Evolutionary conservation across 2,329 filamentous ascomycete species (phyloP).

Genomic region (Tolypocladium amazonense): DNA sequence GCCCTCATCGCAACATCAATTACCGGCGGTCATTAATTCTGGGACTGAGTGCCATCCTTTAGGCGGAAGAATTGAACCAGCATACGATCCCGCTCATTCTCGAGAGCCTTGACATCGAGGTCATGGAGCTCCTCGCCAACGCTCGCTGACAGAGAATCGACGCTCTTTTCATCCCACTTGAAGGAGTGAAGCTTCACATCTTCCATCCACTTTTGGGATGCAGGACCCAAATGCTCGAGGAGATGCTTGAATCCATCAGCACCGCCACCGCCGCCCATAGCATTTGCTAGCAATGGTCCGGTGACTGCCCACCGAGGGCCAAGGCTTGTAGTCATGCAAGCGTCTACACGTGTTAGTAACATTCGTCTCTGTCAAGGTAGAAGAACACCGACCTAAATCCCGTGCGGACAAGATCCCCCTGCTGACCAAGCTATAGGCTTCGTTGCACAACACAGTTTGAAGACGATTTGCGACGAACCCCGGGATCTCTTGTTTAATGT

Average conservation of each 20-base stretch:
- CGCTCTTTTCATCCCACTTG: no score
- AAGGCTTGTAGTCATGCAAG: constrained; percentile 4
- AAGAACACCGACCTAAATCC: constrained; percentile 5
- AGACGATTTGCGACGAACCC: constrained; percentile 35
- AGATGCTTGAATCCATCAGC: constrained; percentile 8
- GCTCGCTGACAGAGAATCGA: no score
- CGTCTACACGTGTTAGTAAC: constrained; percentile 4
- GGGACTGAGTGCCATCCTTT: no score
- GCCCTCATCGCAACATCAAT: no score
- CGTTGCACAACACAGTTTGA: constrained; percentile 21
- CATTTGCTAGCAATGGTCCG: constrained; percentile 3
- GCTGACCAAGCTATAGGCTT: constrained; percentile 22
- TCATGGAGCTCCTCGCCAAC: no score
- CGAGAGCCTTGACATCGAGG: no score
- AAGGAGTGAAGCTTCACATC: constrained; percentile 1
- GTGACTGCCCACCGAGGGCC: constrained; percentile 10
- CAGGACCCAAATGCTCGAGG: constrained; percentile 7
- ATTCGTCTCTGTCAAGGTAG: no score
- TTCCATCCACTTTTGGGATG: constrained; percentile 1
- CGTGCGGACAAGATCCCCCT: constrained; percentile 18
- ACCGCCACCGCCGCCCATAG: constrained; percentile 9
- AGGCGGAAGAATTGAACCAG: no score
- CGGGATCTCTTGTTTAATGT: constrained; percentile 6
- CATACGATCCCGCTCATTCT: no score
- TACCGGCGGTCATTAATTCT: no score